Evolutionary conservation across 768 basidiomycete genomes (phyloP), one percentile per base, ranked within the genome.

Genomic region (Tulasnella sp.): DNA sequence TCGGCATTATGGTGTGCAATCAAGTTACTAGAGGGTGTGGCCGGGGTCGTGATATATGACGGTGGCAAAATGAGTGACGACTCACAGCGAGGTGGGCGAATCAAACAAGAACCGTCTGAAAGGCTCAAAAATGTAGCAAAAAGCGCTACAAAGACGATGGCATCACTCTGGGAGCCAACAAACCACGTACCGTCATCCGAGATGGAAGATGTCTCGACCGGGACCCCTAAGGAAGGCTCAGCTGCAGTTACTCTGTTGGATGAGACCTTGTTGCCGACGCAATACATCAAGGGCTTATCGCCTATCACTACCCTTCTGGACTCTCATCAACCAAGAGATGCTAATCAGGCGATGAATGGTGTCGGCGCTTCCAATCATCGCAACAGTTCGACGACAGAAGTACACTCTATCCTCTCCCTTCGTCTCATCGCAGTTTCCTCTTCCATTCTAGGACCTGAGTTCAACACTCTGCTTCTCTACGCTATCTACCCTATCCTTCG

Each of bases 1-100:
- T 72, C 83, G 0, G 89, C 89, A 2, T 67, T 92, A 20, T 96
- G 90, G 90, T 83, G 86, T 57, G 81, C 84, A 2, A 75, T 76
- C 53, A 73, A 77, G 25, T 61, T 96, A 0, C 61, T 96, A 53
- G 80, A 86, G 58, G 92, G 93, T 2, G 67, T 81, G 6, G 70
- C 75, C 0, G 66, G 69, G 1, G 59, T 79, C 6, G 69, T 67
- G 15, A 64, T 83, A 7, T 64, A 65, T 20, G 58, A 61, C 1
- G 63, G 61, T 8, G 61, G 60, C 6, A 53, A 41, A n/a, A 8
- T 35, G 29, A 44, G 12, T 16, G 16, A 29, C 35, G 33, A 32
- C 15, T 20, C 33, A 29, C 34, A 16, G 41, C 9, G 29, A 39
- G 35, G 48, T 8, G 12, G 28, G 48, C 34, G n/a, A 32, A 9